Percentiles rank a stretch among this genome's conserved stretches.
Evolutionary conservation across 176 grass and related monocot species (phyloP).

Genomic region (Oryza meridionalis): DNA sequence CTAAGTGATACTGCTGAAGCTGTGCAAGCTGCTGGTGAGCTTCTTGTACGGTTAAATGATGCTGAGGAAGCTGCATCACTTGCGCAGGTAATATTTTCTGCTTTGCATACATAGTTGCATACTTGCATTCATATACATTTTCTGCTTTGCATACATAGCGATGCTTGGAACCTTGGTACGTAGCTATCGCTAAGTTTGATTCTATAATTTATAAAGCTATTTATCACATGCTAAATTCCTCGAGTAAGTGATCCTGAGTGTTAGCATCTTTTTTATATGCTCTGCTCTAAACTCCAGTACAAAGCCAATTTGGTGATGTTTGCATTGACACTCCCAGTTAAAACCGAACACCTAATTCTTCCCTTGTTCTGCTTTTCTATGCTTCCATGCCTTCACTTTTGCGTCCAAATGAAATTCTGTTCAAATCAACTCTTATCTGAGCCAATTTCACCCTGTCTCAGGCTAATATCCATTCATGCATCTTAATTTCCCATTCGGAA

Average conservation of each 20-base stretch:
- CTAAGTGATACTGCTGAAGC: conserved; percentile 70
- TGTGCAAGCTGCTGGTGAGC: conserved; percentile 68
- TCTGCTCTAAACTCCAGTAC: background rate
- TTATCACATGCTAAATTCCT: background rate
- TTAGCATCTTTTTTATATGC: background rate
- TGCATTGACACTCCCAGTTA: background rate
- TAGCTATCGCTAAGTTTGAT: background rate
- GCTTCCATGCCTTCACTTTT: background rate
- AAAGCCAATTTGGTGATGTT: background rate
- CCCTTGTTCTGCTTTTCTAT: background rate
- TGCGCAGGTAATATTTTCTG: conserved; percentile 45
- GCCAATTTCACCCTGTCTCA: background rate
- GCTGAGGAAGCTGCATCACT: conserved; percentile 55
- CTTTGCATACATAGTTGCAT: background rate
- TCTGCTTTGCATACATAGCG: background rate
- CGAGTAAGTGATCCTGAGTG: background rate
- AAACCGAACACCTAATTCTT: too few species aligned
- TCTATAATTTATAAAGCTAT: background rate
- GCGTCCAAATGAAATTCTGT: background rate
- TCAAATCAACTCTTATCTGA: background rate
- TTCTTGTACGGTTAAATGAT: conserved; percentile 68
- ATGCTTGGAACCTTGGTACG: background rate
- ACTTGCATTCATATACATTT: too few species aligned
- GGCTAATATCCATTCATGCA: background rate
- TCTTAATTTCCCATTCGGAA: background rate